Base-by-base conservation (phyloP, 2,329 filamentous ascomycete genomes). In the Cladophialophora bantiana region DNA sequence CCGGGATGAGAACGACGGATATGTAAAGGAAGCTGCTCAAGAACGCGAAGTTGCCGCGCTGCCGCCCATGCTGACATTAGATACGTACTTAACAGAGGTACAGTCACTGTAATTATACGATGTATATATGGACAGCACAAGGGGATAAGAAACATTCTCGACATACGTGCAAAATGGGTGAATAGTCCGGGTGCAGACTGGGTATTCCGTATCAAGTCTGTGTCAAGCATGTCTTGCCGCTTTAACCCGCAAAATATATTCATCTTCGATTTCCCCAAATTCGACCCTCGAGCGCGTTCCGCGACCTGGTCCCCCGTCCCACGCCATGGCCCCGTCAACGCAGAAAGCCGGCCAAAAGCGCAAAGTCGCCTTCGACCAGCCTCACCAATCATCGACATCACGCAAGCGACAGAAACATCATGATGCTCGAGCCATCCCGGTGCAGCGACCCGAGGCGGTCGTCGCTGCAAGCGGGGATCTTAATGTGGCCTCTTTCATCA, bases 401-500 rank as follows among this genome's bases (percentile, higher is more conserved):
- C 68, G 73, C 18, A 81, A 81, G 71, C 78, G 79, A 71, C 75
- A 75, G 42, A 81, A 79, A 70, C 71, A 75, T 53, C 77, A 75
- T 64, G 80, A 83, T 74, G 82, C 82, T 54, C 79, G 83, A 50
- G 74, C 76, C 10, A 81, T 86, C 36, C 73, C 81, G 15, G 77
- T 79, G 4, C 83, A 85, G 69, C 78, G 79, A 1, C 74, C 78
- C 7, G 79, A 80, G 31, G 73, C 75, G 42, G 75, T 75, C 4
- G 69, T 81, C 31, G 87, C 87, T 72, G 82, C 81, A 64, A 84
- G 86, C 78, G 95, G 94, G 76, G 90, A 96, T 75, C 85, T 99
- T 67, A 90, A 97, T 76, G 85, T 97, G 59, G 88, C 91, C 72
- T 87, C 90, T 34, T 99, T 98, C 74, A 85, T 98, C 72, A 88